phyloP scores from a whole-genome alignment of 306 rosid species.

The Erythrophleum fordii region DNA sequence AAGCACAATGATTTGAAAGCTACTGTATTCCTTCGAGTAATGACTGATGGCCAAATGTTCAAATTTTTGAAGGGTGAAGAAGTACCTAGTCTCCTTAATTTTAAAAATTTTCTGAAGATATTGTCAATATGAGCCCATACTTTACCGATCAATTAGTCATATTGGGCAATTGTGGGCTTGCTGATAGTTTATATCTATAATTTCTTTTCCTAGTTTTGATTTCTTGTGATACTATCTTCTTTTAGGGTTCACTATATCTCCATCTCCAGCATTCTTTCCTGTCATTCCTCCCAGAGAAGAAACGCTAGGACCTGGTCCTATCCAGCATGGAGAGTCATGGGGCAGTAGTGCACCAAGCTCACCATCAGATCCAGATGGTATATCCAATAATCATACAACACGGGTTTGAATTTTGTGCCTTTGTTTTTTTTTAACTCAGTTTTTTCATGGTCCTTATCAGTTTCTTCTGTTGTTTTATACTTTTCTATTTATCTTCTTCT shows the following conservation, averaged over 20 bases:
- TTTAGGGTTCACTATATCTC: slow-evolving; percentile 59
- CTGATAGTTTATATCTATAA: background rate
- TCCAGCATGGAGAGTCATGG: slow-evolving; percentile 49
- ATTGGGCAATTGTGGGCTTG: slow-evolving; percentile 21
- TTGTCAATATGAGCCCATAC: slow-evolving; percentile 18
- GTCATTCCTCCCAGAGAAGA: slow-evolving; percentile 51
- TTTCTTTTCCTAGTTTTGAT: no score
- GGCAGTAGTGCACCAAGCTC: slow-evolving; percentile 55
- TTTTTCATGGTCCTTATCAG: background rate
- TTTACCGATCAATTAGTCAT: slow-evolving; percentile 11
- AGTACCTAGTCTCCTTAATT: background rate
- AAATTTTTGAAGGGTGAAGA: slow-evolving; percentile 14
- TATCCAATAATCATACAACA: slow-evolving; percentile 13
- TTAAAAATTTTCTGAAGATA: background rate
- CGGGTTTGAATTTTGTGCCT: slow-evolving; percentile 17
- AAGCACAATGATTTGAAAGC: background rate
- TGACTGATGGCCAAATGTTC: slow-evolving; percentile 18
- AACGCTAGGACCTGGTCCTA: slow-evolving; percentile 60
- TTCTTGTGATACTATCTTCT: slow-evolving; percentile 32
- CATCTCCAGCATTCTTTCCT: slow-evolving; percentile 58
- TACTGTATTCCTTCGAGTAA: slow-evolving; percentile 22
- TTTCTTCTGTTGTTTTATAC: background rate
- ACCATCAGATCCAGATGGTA: slow-evolving; percentile 43
- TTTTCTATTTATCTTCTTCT: slow-evolving; percentile 32
- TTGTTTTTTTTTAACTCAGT: background rate